A percentile compares a stretch with the other conserved stretches of the same genome.
phyloP scores from a whole-genome alignment of 176 grass and related monocot species.

The Cenchrus americanus region DNA sequence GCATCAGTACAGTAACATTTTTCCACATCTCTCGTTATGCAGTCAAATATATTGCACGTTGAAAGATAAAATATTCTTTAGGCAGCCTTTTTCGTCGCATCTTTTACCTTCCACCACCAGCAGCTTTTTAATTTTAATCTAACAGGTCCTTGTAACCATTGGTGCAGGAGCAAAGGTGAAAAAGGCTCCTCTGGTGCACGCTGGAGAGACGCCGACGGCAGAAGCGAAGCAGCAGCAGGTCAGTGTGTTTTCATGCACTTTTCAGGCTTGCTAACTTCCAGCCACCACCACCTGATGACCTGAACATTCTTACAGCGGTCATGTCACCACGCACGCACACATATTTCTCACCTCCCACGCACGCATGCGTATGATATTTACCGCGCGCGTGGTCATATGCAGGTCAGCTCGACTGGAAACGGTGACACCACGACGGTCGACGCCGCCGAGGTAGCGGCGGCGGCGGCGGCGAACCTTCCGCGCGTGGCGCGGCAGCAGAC shows the following conservation, averaged over 20 bases:
- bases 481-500: not conserved
- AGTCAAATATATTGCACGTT: not conserved
- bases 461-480: not conserved
- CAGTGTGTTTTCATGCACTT: not conserved
- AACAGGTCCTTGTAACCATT: slow-evolving; percentile 24
- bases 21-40: not conserved
- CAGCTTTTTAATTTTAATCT: slow-evolving; percentile 29
- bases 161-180: slow-evolving; percentile 49
- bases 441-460: not conserved
- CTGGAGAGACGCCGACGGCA: slow-evolving; percentile 10
- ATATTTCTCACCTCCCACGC: not conserved
- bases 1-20: slow-evolving; percentile 15
- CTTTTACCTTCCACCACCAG: slow-evolving; percentile 22
- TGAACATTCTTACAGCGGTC: slow-evolving; percentile 24
- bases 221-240: slow-evolving; percentile 37
- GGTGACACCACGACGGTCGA: not conserved
- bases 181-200: slow-evolving; percentile 30
- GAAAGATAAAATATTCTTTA: not conserved
- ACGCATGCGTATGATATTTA: not conserved
- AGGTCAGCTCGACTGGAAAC: slow-evolving; percentile 20
- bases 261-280: not conserved
- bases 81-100: slow-evolving; percentile 4
- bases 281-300: not conserved
- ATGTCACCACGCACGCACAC: not conserved
- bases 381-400: not conserved